Base-by-base conservation (phyloP, 2,329 filamentous ascomycete genomes). In the Fusarium brachygibbosum region DNA sequence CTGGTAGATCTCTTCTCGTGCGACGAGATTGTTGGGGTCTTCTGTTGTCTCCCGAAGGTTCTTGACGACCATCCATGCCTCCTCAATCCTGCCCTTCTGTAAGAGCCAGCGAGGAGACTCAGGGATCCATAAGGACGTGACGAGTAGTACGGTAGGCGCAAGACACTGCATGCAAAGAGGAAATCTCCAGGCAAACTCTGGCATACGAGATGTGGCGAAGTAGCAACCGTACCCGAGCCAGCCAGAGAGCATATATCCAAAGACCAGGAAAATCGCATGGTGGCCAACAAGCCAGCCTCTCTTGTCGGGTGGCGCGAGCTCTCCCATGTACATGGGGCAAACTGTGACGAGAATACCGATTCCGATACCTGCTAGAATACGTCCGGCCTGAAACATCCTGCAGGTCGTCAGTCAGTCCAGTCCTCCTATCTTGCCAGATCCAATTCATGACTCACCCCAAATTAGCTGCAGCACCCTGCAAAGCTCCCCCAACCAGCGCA, bases 271-370 rank as follows among this genome's bases (percentile, higher is more conserved):
- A 6, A 79, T 83, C 14, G 81, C 81, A 66, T 82, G 82, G 8
- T 84, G 82, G 32, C 84, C 84, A 34, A 87, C 82, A 16, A 85
- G 74, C 48, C 79, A 77, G 44, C 85, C 85, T 54, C 85, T 80
- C 58, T 82, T 82, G 41, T 79, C 76, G 6, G 82, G 75, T 4
- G 72, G 73, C 7, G 77, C 69, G 45, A 74, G 76, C 48, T 79
- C 76, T 12, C 70, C 70, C 28, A 76, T 76, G 21, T 80, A 71
- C 78, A 76, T 58, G 74, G 82, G 58, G 75, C 79, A 32, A 76
- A 81, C 56, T 56, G 77, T 60, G 68, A 74, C 68, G 50, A 79
- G 76, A 49, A 82, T 76, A 25, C 81, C 76, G 44, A 81, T 80
- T 14, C 80, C 79, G 13, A 84, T 71, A 0, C 82, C 82, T 1